Evolutionary conservation across 2,329 filamentous ascomycete genomes (phyloP), one percentile per base, ranked within the genome.

Genomic region (Periconia digitata): DNA sequence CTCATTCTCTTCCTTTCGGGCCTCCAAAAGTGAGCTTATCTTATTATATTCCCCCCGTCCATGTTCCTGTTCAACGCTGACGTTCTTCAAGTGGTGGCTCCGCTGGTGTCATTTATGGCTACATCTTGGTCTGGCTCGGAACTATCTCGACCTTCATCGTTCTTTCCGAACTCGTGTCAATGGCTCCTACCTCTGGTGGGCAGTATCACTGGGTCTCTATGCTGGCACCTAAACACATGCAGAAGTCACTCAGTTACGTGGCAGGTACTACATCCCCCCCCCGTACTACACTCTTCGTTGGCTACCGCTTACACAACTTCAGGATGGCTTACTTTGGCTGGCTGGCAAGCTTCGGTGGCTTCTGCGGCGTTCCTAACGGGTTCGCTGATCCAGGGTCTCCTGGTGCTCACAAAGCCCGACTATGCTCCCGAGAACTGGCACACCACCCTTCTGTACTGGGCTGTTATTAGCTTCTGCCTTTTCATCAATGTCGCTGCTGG

Each of bases 381-480:
- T 7, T 57, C 58, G 1, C 40, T 67, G 22, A 56, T 70, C 7
- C 66, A 70, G 48, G 64, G 64, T 1, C 55, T 70, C 1, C 37
- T 69, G n/a, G 57, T 63, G 18, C 59, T 79, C 10, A 76, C 69
- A 23, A 53, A 73, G 17, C 60, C 62, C 0, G 53, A 51, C 8
- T 77, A 78, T 47, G 39, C 63, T 0, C 55, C 64, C 0, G 51
- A 76, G 41, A 60, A 67, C 21, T 81, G 76, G 76, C 79, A 82
- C 42, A 75, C 70, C 1, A 80, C 78, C 0, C 64, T 81, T 1
- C 58, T 81, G 0, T 72, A 72, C 43, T 78, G 75, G 59, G 76
- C 73, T 0, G 60, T 78, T 15, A 66, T 73, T 2, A 13, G 67
- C 1, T 61, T 76, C 12, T 63, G 66, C 5, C 54, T 74, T 6